Evolutionary conservation across 306 rosid species (phyloP).

Genomic region (Rosa lucieae): DNA sequence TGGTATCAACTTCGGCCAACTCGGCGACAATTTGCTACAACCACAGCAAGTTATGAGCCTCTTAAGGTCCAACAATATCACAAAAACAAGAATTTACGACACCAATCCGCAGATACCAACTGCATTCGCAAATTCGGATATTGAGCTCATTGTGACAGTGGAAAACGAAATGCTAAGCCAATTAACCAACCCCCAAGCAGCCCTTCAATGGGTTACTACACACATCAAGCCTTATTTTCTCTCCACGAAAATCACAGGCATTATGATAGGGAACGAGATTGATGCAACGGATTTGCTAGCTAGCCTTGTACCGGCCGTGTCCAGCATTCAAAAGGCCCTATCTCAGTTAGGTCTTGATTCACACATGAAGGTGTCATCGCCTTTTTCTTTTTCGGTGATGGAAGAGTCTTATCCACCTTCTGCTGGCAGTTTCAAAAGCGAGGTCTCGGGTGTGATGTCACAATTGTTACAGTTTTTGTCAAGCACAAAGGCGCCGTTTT

Average conservation of each 20-base stretch:
- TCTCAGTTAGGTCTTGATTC: conserved; percentile 55
- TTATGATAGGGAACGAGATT: conserved; percentile 85
- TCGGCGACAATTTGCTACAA: conserved; percentile 67
- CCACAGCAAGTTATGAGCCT: conserved; percentile 71
- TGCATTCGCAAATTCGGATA: conserved; percentile 65
- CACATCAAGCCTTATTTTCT: conserved; percentile 78
- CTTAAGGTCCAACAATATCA: conserved; percentile 54
- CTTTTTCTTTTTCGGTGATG: conserved; percentile 75
- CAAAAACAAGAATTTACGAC: conserved; percentile 78
- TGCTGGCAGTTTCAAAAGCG: conserved; percentile 72
- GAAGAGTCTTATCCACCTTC: conserved; percentile 89
- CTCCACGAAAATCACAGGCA: conserved; percentile 62
- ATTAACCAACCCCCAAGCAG: conserved; percentile 67
- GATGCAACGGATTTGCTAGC: conserved; percentile 42
- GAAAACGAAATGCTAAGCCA: conserved; percentile 63
- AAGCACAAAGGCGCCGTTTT: conserved; percentile 74
- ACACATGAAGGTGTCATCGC: conserved; percentile 70
- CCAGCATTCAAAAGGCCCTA: conserved; percentile 66
- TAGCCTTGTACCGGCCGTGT: conserved; percentile 77
- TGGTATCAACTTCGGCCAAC: conserved; percentile 88
- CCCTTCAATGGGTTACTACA: conserved; percentile 70
- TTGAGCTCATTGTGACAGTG: conserved; percentile 72
- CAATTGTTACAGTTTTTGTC: conserved; percentile 65
- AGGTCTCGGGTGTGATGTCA: conserved; percentile 52
- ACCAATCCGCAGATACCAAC: conserved; percentile 71